Conservation (phyloP, 345 rosid species). For the Pugionium dolabratum region DNA sequence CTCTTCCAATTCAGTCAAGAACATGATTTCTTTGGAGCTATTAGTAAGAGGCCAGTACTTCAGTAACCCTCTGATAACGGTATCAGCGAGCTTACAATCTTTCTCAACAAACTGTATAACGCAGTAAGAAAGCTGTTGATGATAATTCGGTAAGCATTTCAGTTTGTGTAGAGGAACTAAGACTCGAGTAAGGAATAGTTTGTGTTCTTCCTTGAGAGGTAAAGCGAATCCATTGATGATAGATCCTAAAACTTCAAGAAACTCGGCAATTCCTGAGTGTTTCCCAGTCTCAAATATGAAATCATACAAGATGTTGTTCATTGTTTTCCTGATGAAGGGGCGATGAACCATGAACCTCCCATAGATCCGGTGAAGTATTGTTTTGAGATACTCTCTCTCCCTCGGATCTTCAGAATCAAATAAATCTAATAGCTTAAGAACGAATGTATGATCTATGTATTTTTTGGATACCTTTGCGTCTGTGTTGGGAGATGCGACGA, state of each 20-base stretch:
- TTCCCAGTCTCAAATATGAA: slow-evolving; percentile 82
- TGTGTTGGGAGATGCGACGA: slow-evolving; percentile 75
- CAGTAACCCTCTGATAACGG: slow-evolving; percentile 68
- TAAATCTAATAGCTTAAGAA: slow-evolving; percentile 66
- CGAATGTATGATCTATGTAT: slow-evolving; percentile 65
- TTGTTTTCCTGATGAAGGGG: slow-evolving; percentile 80
- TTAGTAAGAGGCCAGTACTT: slow-evolving; percentile 93
- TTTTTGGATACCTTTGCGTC: slow-evolving; percentile 79
- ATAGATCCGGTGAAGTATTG: slow-evolving; percentile 80
- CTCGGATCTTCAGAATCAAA: slow-evolving; percentile 93
- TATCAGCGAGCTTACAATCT: slow-evolving; percentile 85
- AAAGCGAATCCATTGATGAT: slow-evolving; percentile 90
- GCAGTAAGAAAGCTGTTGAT: slow-evolving; percentile 85
- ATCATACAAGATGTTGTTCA: slow-evolving; percentile 72
- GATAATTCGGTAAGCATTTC: slow-evolving; percentile 76
- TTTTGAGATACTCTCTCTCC: slow-evolving; percentile 87
- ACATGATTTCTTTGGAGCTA: slow-evolving; percentile 95
- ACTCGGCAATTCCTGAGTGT: slow-evolving; percentile 82
- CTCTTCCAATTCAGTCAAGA: slow-evolving; percentile 86
- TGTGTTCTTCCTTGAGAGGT: slow-evolving; percentile 94
- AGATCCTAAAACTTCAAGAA: slow-evolving; percentile 88
- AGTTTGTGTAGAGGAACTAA: slow-evolving; percentile 86
- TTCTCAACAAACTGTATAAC: slow-evolving; percentile 86
- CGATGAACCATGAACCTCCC: slow-evolving; percentile 97
- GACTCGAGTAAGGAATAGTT: slow-evolving; percentile 70